Base-by-base conservation (phyloP, 176 grass and related monocot genomes). In the Neostapfia colusana region DNA sequence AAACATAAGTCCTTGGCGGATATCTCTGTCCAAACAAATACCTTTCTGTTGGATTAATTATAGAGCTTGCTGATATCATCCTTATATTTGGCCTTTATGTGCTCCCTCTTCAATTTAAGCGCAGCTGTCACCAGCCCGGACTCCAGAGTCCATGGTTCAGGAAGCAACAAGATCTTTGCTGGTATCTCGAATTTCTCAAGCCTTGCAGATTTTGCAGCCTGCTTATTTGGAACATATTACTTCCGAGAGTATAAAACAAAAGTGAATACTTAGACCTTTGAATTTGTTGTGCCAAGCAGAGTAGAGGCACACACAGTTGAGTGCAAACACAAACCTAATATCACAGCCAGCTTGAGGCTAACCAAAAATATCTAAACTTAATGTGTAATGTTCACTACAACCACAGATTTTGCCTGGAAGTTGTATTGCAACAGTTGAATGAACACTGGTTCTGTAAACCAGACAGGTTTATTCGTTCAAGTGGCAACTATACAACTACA, bases 61-160 rank as follows among this genome's bases (percentile, higher is more conserved):
- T 90, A 88, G 5, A 90, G 74, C 51, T 72, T 88, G 77, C 83
- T 49, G 36, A 93, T 42, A 41, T 85, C 81, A 37, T 87, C 78
- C 66, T 87, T 90, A 42, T 90, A 93, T 83, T 87, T 93, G 63
- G 56, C 62, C 81, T 93, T 93, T 63, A 93, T 17, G n/a, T 78
- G 74, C 54, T 96, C 93, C 77, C 89, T 90, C 79, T 96, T 96
- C 40, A 92, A 72, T 70, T 96, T 92, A 35, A 96, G 80, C 2
- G 87, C 93, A 3, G 87, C 93, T 1, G 93, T 92, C 56, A 96
- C 89, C 17, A 96, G 75, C 39, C 93, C 93, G 24, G 93, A 78
- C 53, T 96, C 93, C 7, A 87, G 93, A 4, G 93, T 96, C 93
- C 93, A 96, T 31, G 79, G 82, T 74, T 96, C 93, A 42, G 82